These are phyloP conservation scores for Hyphodiscus sp. DNA, from an alignment of 2,329 filamentous ascomycete species.

Conservation along the genomic window DNA sequence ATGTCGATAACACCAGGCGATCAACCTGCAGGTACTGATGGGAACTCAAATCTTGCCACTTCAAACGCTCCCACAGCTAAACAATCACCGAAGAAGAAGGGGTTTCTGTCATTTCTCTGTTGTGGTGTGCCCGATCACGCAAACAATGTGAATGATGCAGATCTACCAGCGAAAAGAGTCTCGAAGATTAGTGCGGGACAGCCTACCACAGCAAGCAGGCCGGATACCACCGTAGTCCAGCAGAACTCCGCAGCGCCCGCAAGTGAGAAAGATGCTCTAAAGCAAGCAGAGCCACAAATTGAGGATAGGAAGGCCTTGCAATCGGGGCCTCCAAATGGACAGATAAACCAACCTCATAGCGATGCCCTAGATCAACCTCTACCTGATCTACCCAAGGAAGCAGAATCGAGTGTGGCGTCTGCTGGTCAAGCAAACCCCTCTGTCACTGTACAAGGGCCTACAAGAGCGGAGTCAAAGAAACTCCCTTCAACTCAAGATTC, in stretches of 20 bases:
- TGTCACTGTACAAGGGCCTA: conserved; percentile 21
- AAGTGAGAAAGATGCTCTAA: conserved; percentile 25
- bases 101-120: conserved; percentile 41
- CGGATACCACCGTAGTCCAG: conserved; percentile 19
- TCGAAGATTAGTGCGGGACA: conserved; percentile 32
- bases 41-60: conserved; percentile 29
- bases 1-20: conserved; percentile 43
- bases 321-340: conserved; percentile 18
- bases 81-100: conserved; percentile 35
- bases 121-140: conserved; percentile 37
- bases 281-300: conserved; percentile 13
- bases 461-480: conserved; percentile 14
- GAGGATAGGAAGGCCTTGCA: conserved; percentile 12
- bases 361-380: conserved; percentile 25
- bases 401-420: conserved; percentile 6
- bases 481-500: conserved; percentile 5
- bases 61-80: conserved; percentile 21
- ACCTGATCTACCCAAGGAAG: conserved; percentile 26
- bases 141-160: conserved; percentile 35
- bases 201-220: conserved; percentile 27
- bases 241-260: conserved; percentile 12
- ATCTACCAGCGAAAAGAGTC: conserved; percentile 39
- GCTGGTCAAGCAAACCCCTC: conserved; percentile 13
- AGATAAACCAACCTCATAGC: conserved; percentile 9
- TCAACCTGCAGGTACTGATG: conserved; percentile 33